These are phyloP conservation scores for Yamadazyma nakazawae DNA, from an alignment of 805 yeast genomes.

Conservation along the genomic window DNA sequence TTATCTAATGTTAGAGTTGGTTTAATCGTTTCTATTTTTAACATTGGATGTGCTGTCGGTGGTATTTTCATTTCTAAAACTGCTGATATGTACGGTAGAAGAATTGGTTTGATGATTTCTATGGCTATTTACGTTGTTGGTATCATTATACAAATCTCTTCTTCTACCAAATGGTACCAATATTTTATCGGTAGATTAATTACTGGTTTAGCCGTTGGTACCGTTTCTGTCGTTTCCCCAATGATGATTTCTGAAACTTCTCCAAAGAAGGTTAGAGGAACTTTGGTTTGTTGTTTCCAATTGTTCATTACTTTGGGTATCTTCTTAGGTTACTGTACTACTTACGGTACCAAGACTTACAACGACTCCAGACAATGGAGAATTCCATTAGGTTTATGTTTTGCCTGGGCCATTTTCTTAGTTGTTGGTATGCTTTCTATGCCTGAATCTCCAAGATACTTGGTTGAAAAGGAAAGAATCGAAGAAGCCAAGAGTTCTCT, in stretches of 20 bases:
- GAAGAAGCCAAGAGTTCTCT: conserved; percentile 55
- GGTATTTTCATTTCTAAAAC: conserved; percentile 55
- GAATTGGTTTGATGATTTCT: conserved; percentile 49
- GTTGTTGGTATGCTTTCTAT: conserved; percentile 50
- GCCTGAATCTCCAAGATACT: conserved; percentile 70
- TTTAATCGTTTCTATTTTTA: conserved; percentile 53
- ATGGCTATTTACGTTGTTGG: conserved; percentile 60
- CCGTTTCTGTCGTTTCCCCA: conserved; percentile 65
- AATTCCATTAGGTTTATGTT: conserved; percentile 57
- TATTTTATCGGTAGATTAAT: conserved; percentile 59
- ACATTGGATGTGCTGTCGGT: conserved; percentile 70
- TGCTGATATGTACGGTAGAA: conserved; percentile 62
- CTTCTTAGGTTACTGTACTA: conserved; percentile 64
- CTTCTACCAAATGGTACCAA: conserved; percentile 57
- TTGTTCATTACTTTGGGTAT: conserved; percentile 69
- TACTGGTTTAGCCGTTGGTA: conserved; percentile 78
- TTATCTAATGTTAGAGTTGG: conserved; percentile 48
- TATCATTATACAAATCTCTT: conserved; percentile 55
- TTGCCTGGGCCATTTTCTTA: conserved; percentile 50
- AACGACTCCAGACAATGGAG: conserved; percentile 59
- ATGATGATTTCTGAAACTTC: conserved; percentile 66
- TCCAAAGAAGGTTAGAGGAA: conserved; percentile 69
- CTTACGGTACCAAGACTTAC: conserved; percentile 57
- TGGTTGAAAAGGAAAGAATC: conserved; percentile 46
- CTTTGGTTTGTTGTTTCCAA: conserved; percentile 67